A percentile compares a stretch with the other conserved stretches of the same genome.
phyloP scores from a whole-genome alignment of 768 basidiomycete species.

The Phylloporus arenicola region DNA sequence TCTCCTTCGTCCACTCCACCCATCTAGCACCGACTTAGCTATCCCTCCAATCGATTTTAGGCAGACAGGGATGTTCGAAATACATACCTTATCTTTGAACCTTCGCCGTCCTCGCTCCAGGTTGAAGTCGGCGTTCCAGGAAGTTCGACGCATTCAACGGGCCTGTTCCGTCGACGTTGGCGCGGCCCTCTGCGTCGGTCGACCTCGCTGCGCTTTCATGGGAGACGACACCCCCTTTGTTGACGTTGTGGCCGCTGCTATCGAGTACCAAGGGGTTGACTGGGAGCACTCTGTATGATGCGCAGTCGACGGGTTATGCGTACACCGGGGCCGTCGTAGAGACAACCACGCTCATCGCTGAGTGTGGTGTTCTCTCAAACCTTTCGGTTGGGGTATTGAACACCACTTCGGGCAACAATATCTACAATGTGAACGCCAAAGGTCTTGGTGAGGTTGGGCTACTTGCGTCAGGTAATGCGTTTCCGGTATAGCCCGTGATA shows the following conservation, averaged over 20 bases:
- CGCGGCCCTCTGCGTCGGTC: neutral
- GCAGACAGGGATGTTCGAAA: too few species aligned
- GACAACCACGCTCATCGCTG: constrained; percentile 12
- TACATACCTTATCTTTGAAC: too few species aligned
- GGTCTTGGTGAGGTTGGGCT: constrained; percentile 2
- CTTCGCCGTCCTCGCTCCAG: neutral
- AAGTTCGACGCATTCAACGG: constrained; percentile 13
- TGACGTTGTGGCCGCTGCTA: neutral
- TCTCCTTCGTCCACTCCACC: too few species aligned
- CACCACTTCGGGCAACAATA: neutral
- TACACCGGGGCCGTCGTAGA: constrained; percentile 11
- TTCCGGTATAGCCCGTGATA: neutral
- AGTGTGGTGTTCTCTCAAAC: constrained; percentile 13
- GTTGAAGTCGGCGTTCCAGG: neutral
- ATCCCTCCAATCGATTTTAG: too few species aligned
- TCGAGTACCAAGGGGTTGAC: constrained; percentile 8
- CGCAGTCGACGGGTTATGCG: neutral
- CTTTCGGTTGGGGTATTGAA: neutral
- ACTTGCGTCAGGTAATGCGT: neutral
- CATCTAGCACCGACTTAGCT: too few species aligned
- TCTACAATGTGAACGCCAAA: neutral
- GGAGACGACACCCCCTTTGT: neutral
- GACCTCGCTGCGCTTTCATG: neutral
- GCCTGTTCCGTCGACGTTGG: neutral
- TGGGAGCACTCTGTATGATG: constrained; percentile 16